phyloP scores from a whole-genome alignment of 1,284 basidiomycete genomes.

The Tylopilus sp. region DNA sequence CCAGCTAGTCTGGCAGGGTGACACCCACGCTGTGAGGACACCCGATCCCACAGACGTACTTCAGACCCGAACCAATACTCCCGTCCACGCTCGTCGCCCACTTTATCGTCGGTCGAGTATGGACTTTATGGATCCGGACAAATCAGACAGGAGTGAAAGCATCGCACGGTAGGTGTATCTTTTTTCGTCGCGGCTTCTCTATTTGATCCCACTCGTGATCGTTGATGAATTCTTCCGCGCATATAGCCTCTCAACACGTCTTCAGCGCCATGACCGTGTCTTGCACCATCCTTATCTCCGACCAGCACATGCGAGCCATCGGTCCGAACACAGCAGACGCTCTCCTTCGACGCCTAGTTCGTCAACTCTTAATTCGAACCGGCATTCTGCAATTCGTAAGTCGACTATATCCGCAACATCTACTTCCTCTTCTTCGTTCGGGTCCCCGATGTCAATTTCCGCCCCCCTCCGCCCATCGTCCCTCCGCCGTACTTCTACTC shows the following conservation, averaged over 20 bases:
- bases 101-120: slow-evolving; percentile 78
- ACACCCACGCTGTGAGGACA: slow-evolving; percentile 15
- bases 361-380: slow-evolving; percentile 51
- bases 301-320: slow-evolving; percentile 35
- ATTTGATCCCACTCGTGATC: slow-evolving; percentile 6
- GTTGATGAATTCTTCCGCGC: slow-evolving; percentile 10
- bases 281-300: slow-evolving; percentile 61
- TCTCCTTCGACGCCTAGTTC: slow-evolving; percentile 63
- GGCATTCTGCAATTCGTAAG: slow-evolving; percentile 23
- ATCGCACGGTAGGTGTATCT: slow-evolving; percentile 53
- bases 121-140: slow-evolving; percentile 65
- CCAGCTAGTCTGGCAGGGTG: slow-evolving; percentile 9
- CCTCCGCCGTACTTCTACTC: slow-evolving; percentile 33
- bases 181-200: slow-evolving; percentile 5
- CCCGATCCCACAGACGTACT: slow-evolving; percentile 36
- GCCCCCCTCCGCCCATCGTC: slow-evolving; percentile 34
- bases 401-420: slow-evolving; percentile 30
- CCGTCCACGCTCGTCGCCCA: slow-evolving; percentile 40
- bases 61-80: slow-evolving; percentile 43
- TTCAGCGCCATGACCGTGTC: slow-evolving; percentile 60
- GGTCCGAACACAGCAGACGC: slow-evolving; percentile 34
- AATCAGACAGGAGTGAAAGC: slow-evolving; percentile 46
- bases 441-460: slow-evolving; percentile 35
- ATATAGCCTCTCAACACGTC: slow-evolving; percentile 60
- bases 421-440: slow-evolving; percentile 33